These are phyloP conservation scores for Zoysia pacifica DNA, from an alignment of 176 grass and related monocot species.

Conservation along the genomic window DNA sequence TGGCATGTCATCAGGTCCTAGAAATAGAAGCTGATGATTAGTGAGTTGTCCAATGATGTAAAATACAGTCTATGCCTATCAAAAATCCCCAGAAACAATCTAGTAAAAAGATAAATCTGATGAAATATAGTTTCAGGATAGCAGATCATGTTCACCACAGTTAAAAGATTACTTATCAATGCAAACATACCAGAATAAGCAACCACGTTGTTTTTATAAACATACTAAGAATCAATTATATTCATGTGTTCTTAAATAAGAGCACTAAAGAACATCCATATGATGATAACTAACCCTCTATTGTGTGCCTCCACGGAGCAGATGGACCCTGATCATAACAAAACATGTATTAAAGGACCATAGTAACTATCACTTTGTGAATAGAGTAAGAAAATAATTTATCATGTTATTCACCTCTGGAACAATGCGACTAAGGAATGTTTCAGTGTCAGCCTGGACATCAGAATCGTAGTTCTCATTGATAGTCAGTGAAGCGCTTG, in stretches of 20 bases:
- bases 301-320: constrained; percentile 95
- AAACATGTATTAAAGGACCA: constrained; percentile 1
- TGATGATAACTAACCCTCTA: constrained; percentile 64
- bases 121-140: constrained; percentile 1
- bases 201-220: background rate
- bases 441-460: constrained; percentile 93
- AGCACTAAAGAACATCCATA: background rate
- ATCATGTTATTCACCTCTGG: constrained; percentile 62
- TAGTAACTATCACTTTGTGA: background rate
- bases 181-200: background rate
- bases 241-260: background rate
- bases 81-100: constrained; percentile 14
- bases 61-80: background rate
- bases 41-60: constrained; percentile 28
- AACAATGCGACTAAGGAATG: constrained; percentile 86
- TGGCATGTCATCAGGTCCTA: constrained; percentile 98
- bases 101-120: background rate
- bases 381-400: constrained; percentile 13
- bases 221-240: background rate
- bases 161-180: background rate
- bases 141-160: background rate
- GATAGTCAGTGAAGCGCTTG: constrained; percentile 93
- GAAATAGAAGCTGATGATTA: constrained; percentile 41
- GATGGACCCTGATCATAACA: constrained; percentile 62
- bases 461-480: constrained; percentile 97